Evolutionary conservation across 345 rosid genomes (phyloP), one percentile per base, ranked within the genome.

Genomic region (Hypericum perforatum): DNA sequence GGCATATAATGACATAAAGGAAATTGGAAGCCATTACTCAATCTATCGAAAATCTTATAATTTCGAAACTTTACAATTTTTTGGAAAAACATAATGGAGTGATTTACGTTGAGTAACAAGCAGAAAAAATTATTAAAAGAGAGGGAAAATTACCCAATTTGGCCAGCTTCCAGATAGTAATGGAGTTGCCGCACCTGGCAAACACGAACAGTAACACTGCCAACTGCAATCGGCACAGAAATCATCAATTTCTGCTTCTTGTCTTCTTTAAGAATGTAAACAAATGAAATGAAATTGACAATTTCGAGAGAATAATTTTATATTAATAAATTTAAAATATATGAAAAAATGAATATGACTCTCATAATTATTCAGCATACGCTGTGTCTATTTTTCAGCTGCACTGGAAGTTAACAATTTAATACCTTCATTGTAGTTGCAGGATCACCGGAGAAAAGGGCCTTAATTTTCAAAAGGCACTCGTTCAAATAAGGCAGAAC

Each of bases 391-490:
- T 22, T 22, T 22, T 22, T 22, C 32, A 22, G 4, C 32, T 22
- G 32, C 32, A 1, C 4, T 22, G 32, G 32, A 22, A 22, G 4
- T 22, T 9, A 11, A 5, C 6, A 11, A 11, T 45, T 45, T 22
- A 15, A 62, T 70, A 83, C 98, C 89, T 88, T 92, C 82, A 92
- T 88, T 0, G 97, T 88, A 16, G 91, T 85, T 7, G 80, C 70
- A 49, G 98, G 91, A 61, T 92, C 97, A 45, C 97, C 98, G 39
- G 91, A 82, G 66, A 88, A 86, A 47, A 89, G 86, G 41, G 94
- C 82, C 64, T 67, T 80, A 12, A 88, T 66, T 64, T 77, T 87
- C 59, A 77, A 22, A 6, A 88, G 53, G 61, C 77, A 76, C 74
- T 85, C 94, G 58, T 86, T 89, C 61, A 85, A 61, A 67, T 82